Evolutionary conservation across 805 yeast species (phyloP).

Genomic region (Yamadazyma insecticola): DNA sequence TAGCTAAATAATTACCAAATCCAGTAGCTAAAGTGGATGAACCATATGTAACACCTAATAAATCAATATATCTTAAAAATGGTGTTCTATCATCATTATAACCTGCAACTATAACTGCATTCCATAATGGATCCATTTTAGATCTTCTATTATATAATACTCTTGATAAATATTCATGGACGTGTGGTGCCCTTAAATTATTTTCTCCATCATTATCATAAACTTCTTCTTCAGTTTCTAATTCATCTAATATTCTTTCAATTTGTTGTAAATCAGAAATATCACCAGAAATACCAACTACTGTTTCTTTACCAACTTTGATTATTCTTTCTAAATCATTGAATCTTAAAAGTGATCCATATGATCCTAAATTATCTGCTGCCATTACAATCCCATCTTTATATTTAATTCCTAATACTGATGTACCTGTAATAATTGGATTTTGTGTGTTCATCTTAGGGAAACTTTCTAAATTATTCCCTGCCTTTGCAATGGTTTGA

Average conservation of each 20-base stretch:
- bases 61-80: conserved; percentile 80
- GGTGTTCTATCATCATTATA: conserved; percentile 61
- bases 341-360: conserved; percentile 89
- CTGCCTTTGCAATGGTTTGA: conserved; percentile 64
- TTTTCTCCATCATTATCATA: conserved; percentile 68
- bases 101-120: conserved; percentile 89
- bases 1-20: conserved; percentile 90
- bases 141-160: conserved; percentile 84
- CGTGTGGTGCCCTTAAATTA: conserved; percentile 73
- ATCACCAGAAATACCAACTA: conserved; percentile 94
- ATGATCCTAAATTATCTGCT: conserved; percentile 88
- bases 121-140: conserved; percentile 96
- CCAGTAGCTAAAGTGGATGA: conserved; percentile 94
- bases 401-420: conserved; percentile 88
- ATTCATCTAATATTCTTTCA: conserved; percentile 67
- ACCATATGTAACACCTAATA: conserved; percentile 86
- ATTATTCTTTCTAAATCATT: conserved; percentile 80
- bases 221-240: conserved; percentile 65
- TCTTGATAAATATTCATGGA: conserved; percentile 81
- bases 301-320: conserved; percentile 77
- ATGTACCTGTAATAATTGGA: conserved; percentile 95
- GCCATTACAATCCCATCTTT: conserved; percentile 89
- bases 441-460: conserved; percentile 87
- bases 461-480: conserved; percentile 27
- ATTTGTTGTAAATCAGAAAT: conserved; percentile 88